These are phyloP conservation scores for Hymenoscyphus occultus DNA, from an alignment of 2,329 filamentous ascomycete species.

Conservation along the genomic window DNA sequence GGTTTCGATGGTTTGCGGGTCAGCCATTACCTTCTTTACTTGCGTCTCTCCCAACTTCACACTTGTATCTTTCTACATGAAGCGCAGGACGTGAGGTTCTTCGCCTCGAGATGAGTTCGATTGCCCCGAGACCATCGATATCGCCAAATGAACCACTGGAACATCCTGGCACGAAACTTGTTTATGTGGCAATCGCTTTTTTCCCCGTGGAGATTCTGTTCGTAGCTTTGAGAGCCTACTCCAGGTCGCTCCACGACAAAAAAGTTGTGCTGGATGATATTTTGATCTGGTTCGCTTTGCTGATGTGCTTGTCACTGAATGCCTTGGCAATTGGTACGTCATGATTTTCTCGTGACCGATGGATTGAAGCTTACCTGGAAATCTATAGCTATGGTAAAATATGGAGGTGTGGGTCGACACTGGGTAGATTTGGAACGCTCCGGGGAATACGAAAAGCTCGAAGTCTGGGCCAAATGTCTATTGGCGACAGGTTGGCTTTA, in stretches of 20 bases:
- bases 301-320: constrained; percentile 6
- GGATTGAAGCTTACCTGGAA: background rate
- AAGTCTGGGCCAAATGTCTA: constrained; percentile 2
- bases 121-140: background rate
- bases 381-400: constrained; percentile 8
- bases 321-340: constrained; percentile 10
- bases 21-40: background rate
- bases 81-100: background rate
- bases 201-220: constrained; percentile 2
- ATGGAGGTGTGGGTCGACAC: constrained; percentile 7
- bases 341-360: background rate
- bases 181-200: constrained; percentile 3
- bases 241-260: background rate
- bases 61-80: background rate
- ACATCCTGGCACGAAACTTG: background rate
- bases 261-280: constrained; percentile 8
- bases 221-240: constrained; percentile 8
- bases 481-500: constrained; percentile 6
- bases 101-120: constrained; percentile 4
- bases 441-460: background rate
- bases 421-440: background rate
- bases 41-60: background rate
- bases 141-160: background rate
- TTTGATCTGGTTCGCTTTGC: constrained; percentile 7
- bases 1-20: background rate